Evolutionary conservation across 164 flowering plant species (phyloP).

Genomic region (Chimonanthus praecox): DNA sequence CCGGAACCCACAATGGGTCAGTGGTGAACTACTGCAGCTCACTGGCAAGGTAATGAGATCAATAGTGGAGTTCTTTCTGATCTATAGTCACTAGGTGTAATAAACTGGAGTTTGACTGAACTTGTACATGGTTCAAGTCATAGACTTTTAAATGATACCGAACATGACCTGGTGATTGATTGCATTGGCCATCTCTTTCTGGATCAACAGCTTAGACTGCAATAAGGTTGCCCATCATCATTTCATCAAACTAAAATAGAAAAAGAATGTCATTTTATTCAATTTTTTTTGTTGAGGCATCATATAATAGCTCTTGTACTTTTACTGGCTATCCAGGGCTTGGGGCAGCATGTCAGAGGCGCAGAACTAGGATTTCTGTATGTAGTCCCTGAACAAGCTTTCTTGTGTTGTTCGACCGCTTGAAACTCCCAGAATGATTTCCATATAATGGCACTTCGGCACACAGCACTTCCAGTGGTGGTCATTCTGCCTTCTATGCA

Average conservation of each 20-base stretch:
- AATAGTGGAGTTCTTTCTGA: neutral
- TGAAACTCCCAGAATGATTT: constrained; percentile 74
- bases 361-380: constrained; percentile 93
- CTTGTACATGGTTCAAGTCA: neutral
- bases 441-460: neutral
- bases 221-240: neutral
- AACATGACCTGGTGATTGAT: too few species aligned
- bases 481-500: neutral
- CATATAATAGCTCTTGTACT: neutral
- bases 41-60: constrained; percentile 68
- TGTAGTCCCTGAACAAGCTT: constrained; percentile 80
- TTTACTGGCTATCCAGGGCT: constrained; percentile 40
- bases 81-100: neutral
- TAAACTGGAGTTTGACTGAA: neutral
- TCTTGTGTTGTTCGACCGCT: constrained; percentile 80
- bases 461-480: neutral
- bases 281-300: neutral
- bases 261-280: too few species aligned
- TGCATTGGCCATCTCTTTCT: neutral
- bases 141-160: too few species aligned
- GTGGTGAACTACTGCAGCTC: constrained; percentile 90
- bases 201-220: neutral
- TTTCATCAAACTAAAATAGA: neutral
- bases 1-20: constrained; percentile 80
- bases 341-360: constrained; percentile 77